Base-by-base conservation (phyloP, 176 grass and related monocot species). In the Eragrostis curvula region DNA sequence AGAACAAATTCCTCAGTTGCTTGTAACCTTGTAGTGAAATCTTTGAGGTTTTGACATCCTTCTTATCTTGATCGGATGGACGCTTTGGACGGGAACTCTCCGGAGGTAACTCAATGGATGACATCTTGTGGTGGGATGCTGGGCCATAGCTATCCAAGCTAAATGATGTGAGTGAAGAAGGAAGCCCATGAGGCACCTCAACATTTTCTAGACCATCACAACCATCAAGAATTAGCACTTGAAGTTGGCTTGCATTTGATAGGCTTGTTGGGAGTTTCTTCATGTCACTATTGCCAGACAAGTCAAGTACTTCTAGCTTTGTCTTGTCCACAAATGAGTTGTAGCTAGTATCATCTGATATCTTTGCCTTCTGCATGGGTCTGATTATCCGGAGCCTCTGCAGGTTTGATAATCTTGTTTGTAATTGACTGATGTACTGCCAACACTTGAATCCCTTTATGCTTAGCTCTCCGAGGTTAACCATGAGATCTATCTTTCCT, bases 201-300 rank as follows among this genome's bases (percentile, higher is more conserved):
- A 81, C 17, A 7, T 60, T 20, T 24, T 68, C 62, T 10, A 87
- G 0, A 15, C 2, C 77, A 13, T 81, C 14, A 29, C 85, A 75
- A 1, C 70, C 78, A 59, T 87, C 70, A 15, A 87, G 70, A 40
- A 81, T 32, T 68, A 75, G 61, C 70, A 51, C 5, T 11, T 74
- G 11, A 6, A 75, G 2, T 10, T 6, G 15, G 3, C 14, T 60
- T 12, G 61, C 70, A 2, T 12, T 29, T 15, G 61, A 50, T 50
- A 79, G 21, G 61, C 30, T 67, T 78, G 17, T 3, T 79, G 77
- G 62, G 24, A 67, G 18, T 16, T 6, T 24, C 32, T 79, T 3
- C 77, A 68, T 79, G 30, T 23, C 46, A 9, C 3, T 41, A 20
- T 79, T 79, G 12, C 46, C 47, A 9, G 62, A 79, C 6, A 79